phyloP scores from a whole-genome alignment of 495 filamentous ascomycete genomes.

The Aspergillus taichungensis region DNA sequence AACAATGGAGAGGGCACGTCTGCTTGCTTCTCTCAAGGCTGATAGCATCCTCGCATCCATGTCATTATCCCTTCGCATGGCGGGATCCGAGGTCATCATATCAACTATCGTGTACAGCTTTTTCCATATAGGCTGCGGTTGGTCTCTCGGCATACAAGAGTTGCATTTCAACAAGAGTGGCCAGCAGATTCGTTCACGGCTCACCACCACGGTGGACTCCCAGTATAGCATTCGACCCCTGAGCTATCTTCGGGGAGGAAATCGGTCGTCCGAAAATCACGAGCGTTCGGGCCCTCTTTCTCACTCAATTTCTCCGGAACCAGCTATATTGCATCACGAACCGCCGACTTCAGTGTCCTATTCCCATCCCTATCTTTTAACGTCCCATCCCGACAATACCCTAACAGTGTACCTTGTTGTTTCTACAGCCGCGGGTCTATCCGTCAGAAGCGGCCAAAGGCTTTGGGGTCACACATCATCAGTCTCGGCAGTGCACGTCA shows the following conservation, averaged over 20 bases:
- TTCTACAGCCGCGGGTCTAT: constrained; percentile 56
- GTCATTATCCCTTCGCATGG: constrained; percentile 64
- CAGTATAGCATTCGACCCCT: constrained; percentile 32
- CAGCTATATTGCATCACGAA: constrained; percentile 31
- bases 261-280: constrained; percentile 4
- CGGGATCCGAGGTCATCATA: constrained; percentile 51
- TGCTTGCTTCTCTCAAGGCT: constrained; percentile 75
- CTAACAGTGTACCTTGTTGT: constrained; percentile 78
- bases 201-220: constrained; percentile 40
- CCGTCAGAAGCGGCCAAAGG: constrained; percentile 63
- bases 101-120: constrained; percentile 78
- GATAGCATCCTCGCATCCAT: constrained; percentile 72
- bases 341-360: constrained; percentile 72
- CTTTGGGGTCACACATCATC: constrained; percentile 95
- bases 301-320: constrained; percentile 5
- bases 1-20: constrained; percentile 33
- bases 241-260: constrained; percentile 26
- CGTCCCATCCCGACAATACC: constrained; percentile 86
- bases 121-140: constrained; percentile 51
- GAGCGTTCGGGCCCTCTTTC: background rate
- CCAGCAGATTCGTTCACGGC: constrained; percentile 45
- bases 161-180: constrained; percentile 52
- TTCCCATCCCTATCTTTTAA: constrained; percentile 84
- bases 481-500: constrained; percentile 78
- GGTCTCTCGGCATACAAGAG: constrained; percentile 88